phyloP scores from a whole-genome alignment of 2,329 filamentous ascomycete genomes.

The Cladobotryum mycophilum region DNA sequence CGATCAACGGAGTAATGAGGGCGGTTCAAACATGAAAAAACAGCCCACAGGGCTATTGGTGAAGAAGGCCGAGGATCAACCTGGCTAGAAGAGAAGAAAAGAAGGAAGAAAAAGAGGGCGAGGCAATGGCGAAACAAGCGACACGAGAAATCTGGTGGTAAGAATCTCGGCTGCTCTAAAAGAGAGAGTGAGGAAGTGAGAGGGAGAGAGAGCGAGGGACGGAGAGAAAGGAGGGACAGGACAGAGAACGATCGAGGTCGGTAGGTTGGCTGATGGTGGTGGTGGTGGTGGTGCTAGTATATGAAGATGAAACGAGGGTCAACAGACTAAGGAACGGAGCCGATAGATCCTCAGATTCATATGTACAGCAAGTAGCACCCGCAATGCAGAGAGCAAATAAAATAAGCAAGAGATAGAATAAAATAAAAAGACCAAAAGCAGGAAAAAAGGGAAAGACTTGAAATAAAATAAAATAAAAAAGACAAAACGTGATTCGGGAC shows the following conservation, averaged over 20 bases:
- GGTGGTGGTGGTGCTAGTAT: no score
- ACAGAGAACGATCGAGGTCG: background rate
- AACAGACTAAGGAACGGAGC: no score
- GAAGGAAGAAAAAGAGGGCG: slow-evolving; percentile 11
- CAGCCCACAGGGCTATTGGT: slow-evolving; percentile 18
- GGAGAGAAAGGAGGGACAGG: background rate
- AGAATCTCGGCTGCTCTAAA: slow-evolving; percentile 6
- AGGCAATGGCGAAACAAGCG: no score
- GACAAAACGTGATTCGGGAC: background rate
- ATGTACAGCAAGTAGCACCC: no score
- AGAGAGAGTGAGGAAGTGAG: slow-evolving; percentile 9
- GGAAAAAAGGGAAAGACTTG: background rate
- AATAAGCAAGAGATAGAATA: no score
- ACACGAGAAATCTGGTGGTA: background rate
- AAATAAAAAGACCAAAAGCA: background rate
- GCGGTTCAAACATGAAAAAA: slow-evolving; percentile 10
- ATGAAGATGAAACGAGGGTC: no score
- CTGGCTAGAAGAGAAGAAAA: slow-evolving; percentile 28
- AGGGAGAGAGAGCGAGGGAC: background rate
- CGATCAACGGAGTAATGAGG: background rate
- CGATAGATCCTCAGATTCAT: no score
- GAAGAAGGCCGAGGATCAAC: slow-evolving; percentile 52
- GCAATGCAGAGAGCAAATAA: no score
- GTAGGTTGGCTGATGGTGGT: no score
- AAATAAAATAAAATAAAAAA: no score